Conservation (phyloP, 805 yeast species). For the Teunomyces pallodes region DNA sequence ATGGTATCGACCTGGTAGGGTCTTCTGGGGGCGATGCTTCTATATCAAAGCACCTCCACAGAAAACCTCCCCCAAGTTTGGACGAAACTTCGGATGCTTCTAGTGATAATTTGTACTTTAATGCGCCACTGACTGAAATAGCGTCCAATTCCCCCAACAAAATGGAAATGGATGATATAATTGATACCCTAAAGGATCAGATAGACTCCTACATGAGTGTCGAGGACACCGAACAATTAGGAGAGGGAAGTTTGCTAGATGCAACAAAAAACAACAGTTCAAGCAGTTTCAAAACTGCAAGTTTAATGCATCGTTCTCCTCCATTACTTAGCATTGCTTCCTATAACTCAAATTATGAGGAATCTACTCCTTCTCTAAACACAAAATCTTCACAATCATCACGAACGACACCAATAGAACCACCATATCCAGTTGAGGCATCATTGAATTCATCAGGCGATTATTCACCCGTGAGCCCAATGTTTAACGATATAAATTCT, state of each 20-base stretch:
- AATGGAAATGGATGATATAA: conserved; percentile 17
- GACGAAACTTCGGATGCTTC: conserved; percentile 4
- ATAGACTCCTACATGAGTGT: conserved; percentile 18
- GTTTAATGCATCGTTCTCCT: conserved; percentile 4
- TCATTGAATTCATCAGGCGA: background rate
- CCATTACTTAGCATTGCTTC: conserved; percentile 5
- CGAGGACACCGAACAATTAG: conserved; percentile 4
- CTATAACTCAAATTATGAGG: background rate
- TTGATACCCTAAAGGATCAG: conserved; percentile 22
- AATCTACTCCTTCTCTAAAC: background rate
- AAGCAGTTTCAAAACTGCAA: conserved; percentile 1
- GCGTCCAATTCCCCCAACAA: background rate
- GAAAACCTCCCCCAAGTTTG: conserved; percentile 6
- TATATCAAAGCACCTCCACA: background rate
- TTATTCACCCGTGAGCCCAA: background rate
- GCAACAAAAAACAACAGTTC: background rate
- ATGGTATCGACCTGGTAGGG: background rate
- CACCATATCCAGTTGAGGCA: conserved; percentile 2
- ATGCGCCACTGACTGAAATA: background rate
- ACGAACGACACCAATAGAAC: background rate
- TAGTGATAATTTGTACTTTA: conserved; percentile 5
- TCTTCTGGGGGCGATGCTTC: background rate
- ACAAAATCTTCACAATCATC: conserved; percentile 1
- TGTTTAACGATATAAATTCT: background rate
- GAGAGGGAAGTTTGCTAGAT: background rate